phyloP scores from a whole-genome alignment of 352 stramenopile genomes.

The Globisporangium megalacanthum region DNA sequence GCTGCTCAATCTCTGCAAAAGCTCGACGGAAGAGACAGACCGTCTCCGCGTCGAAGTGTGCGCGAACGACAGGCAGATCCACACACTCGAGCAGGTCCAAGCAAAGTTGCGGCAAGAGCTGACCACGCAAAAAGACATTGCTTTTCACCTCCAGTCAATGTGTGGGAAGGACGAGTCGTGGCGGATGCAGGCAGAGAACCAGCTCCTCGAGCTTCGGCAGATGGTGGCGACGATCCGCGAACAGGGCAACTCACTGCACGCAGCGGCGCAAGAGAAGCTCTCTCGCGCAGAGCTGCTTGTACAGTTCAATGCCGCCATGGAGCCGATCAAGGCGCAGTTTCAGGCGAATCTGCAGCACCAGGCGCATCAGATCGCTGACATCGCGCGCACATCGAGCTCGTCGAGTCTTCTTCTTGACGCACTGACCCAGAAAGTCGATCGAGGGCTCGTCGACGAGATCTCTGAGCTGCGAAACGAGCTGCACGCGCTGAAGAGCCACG shows the following conservation, averaged over 20 bases:
- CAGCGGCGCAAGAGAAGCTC: slow-evolving; percentile 65
- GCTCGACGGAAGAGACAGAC: slow-evolving; percentile 68
- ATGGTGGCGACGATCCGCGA: slow-evolving; percentile 65
- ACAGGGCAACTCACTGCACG: slow-evolving; percentile 59
- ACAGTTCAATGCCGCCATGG: slow-evolving; percentile 77
- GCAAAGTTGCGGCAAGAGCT: slow-evolving; percentile 72
- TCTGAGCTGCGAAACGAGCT: slow-evolving; percentile 48
- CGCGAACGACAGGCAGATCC: slow-evolving; percentile 64
- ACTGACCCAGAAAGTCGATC: slow-evolving; percentile 62
- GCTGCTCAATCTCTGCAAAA: slow-evolving; percentile 67
- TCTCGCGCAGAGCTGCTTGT: slow-evolving; percentile 66
- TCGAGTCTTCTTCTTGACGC: slow-evolving; percentile 53
- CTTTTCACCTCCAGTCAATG: slow-evolving; percentile 74
- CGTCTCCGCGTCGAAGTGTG: slow-evolving; percentile 63
- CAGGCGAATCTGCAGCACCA: slow-evolving; percentile 73
- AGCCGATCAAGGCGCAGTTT: slow-evolving; percentile 74
- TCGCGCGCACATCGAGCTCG: slow-evolving; percentile 50
- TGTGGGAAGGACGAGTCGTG: slow-evolving; percentile 84
- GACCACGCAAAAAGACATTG: slow-evolving; percentile 78
- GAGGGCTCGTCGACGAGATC: slow-evolving; percentile 44
- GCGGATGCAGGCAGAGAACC: slow-evolving; percentile 80
- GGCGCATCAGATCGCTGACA: slow-evolving; percentile 63
- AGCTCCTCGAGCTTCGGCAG: slow-evolving; percentile 70
- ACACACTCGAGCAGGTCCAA: slow-evolving; percentile 73
- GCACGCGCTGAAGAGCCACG: slow-evolving; percentile 44